phyloP scores from a whole-genome alignment of 352 stramenopile genomes.

The Phytophthora quininea region DNA sequence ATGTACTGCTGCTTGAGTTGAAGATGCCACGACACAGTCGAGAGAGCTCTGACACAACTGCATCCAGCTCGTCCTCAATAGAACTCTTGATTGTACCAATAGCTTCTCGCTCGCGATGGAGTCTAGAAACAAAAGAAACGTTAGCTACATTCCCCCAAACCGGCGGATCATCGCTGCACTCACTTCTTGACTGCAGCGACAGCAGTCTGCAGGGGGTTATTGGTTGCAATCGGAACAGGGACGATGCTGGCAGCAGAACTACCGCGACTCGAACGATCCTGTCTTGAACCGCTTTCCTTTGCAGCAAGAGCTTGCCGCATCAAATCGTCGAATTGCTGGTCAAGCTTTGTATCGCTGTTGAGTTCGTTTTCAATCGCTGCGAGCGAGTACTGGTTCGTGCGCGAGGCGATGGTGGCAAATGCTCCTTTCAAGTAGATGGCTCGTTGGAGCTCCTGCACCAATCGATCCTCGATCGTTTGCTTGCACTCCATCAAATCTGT shows the following conservation, averaged over 20 bases:
- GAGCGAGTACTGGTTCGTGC: constrained; percentile 74
- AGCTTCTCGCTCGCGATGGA: constrained; percentile 78
- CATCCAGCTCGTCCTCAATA: constrained; percentile 67
- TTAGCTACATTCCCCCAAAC: too few relatives aligned
- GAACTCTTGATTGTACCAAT: constrained; percentile 77
- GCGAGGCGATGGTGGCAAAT: constrained; percentile 62
- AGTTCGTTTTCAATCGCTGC: constrained; percentile 75
- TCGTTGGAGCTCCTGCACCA: constrained; percentile 75
- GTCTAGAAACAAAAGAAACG: constrained; percentile 34
- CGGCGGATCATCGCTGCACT: not conserved
- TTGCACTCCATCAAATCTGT: constrained; percentile 89
- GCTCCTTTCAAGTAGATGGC: constrained; percentile 77
- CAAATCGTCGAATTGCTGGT: constrained; percentile 69
- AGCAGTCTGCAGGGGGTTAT: constrained; percentile 57
- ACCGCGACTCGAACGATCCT: constrained; percentile 5
- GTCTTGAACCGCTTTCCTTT: not conserved
- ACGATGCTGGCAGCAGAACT: constrained; percentile 1
- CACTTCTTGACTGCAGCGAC: constrained; percentile 77
- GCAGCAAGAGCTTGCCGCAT: constrained; percentile 39
- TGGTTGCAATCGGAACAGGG: constrained; percentile 13
- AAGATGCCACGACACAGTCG: constrained; percentile 76
- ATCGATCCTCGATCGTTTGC: constrained; percentile 78
- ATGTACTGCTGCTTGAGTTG: constrained; percentile 78
- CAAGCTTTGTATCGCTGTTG: constrained; percentile 59
- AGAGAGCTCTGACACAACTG: constrained; percentile 65